These are phyloP conservation scores for Cystobasidium sp. DNA, from an alignment of 1,284 basidiomycete species.

Conservation along the genomic window DNA sequence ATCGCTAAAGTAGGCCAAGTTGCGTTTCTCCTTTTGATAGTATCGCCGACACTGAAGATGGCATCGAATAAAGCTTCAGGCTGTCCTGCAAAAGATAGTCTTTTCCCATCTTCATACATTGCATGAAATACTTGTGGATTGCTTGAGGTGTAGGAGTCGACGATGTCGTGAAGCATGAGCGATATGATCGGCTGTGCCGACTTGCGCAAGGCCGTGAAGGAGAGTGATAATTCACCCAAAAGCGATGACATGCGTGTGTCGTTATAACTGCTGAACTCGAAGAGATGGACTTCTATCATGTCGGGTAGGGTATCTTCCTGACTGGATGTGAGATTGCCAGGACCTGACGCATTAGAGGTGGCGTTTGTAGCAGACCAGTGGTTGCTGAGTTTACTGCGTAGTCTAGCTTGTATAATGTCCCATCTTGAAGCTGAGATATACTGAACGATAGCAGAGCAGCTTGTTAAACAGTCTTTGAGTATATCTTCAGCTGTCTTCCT, in stretches of 20 bases:
- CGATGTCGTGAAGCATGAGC: slow-evolving; percentile 2
- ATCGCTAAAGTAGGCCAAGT: slow-evolving; percentile 36
- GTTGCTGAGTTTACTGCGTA: slow-evolving; percentile 11
- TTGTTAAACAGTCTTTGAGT: slow-evolving; percentile 2
- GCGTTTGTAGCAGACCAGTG: slow-evolving; percentile 1
- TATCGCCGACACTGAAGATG: slow-evolving; percentile 19
- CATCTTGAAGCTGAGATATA: slow-evolving; percentile 42
- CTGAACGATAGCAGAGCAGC: slow-evolving; percentile 3
- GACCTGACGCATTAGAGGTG: background rate
- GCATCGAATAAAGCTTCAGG: slow-evolving; percentile 29
- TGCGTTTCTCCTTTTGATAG: slow-evolving; percentile 4
- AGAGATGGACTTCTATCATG: slow-evolving; percentile 13
- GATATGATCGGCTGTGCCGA: slow-evolving; percentile 6
- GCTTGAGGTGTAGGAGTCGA: background rate
- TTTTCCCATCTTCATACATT: slow-evolving; percentile 27
- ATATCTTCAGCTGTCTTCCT: background rate
- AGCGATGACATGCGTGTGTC: slow-evolving; percentile 8
- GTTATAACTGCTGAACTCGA: slow-evolving; percentile 22
- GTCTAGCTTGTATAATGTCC: slow-evolving; percentile 28
- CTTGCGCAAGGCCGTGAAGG: slow-evolving; percentile 9
- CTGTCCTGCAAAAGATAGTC: slow-evolving; percentile 8
- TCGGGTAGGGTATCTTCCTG: slow-evolving; percentile 31
- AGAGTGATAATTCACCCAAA: slow-evolving; percentile 3
- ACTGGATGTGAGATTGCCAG: background rate
- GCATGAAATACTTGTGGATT: slow-evolving; percentile 16